These are phyloP conservation scores for Perkinsus marinus DNA, from an alignment of 169 alveolate species.

Conservation along the genomic window DNA sequence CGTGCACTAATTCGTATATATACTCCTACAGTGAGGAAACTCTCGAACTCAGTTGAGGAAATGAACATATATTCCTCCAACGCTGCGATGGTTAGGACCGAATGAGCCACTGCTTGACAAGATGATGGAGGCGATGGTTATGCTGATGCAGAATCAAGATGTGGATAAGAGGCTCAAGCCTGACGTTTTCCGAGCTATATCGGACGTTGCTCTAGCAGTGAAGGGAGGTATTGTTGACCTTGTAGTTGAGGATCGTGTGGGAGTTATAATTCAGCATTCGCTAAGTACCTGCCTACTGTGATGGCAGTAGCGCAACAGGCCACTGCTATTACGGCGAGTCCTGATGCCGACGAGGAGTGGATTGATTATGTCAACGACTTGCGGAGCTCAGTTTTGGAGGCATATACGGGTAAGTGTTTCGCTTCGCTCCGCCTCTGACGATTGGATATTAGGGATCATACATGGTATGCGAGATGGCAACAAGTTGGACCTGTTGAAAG, in stretches of 20 bases:
- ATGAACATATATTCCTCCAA: too few species aligned
- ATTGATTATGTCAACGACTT: conserved; percentile 57
- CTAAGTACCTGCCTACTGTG: conserved; percentile 44
- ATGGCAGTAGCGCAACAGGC: conserved; percentile 55
- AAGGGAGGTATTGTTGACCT: conserved; percentile 23
- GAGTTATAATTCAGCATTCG: neutral
- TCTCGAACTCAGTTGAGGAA: too few species aligned
- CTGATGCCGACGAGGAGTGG: conserved; percentile 67
- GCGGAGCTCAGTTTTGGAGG: conserved; percentile 54
- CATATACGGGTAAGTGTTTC: conserved; percentile 44
- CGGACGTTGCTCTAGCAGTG: conserved; percentile 14
- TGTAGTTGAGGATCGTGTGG: neutral
- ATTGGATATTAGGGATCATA: conserved; percentile 35
- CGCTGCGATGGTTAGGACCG: neutral
- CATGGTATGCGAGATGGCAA: conserved; percentile 63
- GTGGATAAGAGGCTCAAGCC: neutral
- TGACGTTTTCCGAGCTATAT: neutral
- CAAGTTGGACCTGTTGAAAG: conserved; percentile 35
- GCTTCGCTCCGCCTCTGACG: too few species aligned
- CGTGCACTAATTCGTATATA: too few species aligned
- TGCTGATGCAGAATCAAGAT: neutral
- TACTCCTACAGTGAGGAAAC: too few species aligned
- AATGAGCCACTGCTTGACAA: neutral
- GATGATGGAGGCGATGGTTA: neutral
- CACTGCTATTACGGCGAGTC: conserved; percentile 54